Conservation (phyloP, 2,329 filamentous ascomycete species). For the Sodiomyces alkalinus region DNA sequence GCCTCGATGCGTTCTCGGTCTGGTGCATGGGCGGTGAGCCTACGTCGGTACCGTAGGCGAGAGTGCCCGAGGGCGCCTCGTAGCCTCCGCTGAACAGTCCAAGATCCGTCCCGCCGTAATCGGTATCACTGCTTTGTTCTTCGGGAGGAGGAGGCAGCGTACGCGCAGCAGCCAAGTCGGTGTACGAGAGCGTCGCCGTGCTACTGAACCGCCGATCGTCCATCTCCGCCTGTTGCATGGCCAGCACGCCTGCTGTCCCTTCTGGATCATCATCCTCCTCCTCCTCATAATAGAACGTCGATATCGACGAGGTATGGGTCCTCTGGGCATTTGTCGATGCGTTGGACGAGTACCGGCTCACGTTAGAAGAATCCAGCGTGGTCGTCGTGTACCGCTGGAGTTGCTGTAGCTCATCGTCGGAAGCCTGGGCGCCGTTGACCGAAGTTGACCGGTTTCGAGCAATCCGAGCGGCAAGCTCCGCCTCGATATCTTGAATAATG, state of each 20-base stretch:
- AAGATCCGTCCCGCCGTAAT: conserved; percentile 58
- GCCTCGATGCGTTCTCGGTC: conserved; percentile 28
- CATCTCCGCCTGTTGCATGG: conserved; percentile 72
- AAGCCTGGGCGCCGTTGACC: conserved; percentile 26
- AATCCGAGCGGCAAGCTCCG: conserved; percentile 27
- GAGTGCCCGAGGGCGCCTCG: conserved; percentile 29
- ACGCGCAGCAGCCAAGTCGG: conserved; percentile 16
- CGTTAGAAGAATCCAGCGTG: conserved; percentile 19
- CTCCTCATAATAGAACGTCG: conserved; percentile 25
- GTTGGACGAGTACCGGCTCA: conserved; percentile 23
- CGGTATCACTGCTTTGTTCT: conserved; percentile 52
- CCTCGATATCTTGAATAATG: conserved; percentile 43
- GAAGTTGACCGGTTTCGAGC: conserved; percentile 24
- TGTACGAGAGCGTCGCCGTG: conserved; percentile 8
- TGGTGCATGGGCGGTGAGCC: conserved; percentile 24
- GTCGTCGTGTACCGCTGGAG: conserved; percentile 35
- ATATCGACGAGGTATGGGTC: conserved; percentile 19
- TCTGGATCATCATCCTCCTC: conserved; percentile 78
- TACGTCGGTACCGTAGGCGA: conserved; percentile 34
- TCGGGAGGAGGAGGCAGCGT: conserved; percentile 31
- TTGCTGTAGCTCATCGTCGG: conserved; percentile 29
- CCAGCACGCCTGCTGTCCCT: conserved; percentile 67
- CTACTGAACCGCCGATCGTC: conserved; percentile 52
- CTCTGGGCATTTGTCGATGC: conserved; percentile 24
- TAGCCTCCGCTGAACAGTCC: conserved; percentile 61